These are phyloP conservation scores for Achlya hypogyna DNA, from an alignment of 352 stramenopile species.

Conservation along the genomic window DNA sequence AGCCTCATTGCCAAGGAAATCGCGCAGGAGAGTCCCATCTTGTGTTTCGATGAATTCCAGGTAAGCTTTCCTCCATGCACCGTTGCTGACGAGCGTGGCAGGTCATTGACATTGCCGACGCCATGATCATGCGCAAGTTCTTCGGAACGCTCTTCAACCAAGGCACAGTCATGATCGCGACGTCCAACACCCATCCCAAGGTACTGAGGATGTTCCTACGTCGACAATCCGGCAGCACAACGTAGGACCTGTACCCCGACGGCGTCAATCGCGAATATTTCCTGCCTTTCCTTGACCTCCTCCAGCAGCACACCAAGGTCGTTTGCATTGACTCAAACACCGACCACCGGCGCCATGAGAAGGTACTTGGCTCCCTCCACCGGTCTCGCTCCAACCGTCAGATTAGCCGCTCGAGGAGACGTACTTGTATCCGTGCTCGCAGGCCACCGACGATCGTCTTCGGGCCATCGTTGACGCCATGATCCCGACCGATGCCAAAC, in stretches of 20 bases:
- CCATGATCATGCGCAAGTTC: constrained; percentile 93
- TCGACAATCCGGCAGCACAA: background rate
- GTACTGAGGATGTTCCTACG: constrained; percentile 21
- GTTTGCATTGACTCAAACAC: constrained; percentile 55
- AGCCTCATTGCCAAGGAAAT: constrained; percentile 78
- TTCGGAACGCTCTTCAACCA: constrained; percentile 86
- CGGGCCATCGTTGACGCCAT: constrained; percentile 37
- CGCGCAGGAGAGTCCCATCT: constrained; percentile 76
- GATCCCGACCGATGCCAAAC: constrained; percentile 22
- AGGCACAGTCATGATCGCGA: constrained; percentile 92
- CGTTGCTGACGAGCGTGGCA: constrained; percentile 46
- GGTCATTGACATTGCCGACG: constrained; percentile 95
- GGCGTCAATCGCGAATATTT: constrained; percentile 96
- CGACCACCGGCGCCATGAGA: constrained; percentile 62
- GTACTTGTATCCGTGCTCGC: constrained; percentile 48
- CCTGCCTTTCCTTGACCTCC: constrained; percentile 91
- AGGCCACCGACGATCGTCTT: constrained; percentile 28
- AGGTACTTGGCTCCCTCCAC: constrained; percentile 22
- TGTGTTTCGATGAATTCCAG: constrained; percentile 99
- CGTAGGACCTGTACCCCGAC: constrained; percentile 89
- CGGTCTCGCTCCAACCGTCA: background rate
- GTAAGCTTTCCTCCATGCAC: constrained; percentile 20
- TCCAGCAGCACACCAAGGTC: constrained; percentile 84
- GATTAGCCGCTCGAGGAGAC: constrained; percentile 24
- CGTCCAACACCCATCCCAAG: constrained; percentile 85